Conservation (phyloP, 2,329 filamentous ascomycete genomes). For the Aspergillus sp. region DNA sequence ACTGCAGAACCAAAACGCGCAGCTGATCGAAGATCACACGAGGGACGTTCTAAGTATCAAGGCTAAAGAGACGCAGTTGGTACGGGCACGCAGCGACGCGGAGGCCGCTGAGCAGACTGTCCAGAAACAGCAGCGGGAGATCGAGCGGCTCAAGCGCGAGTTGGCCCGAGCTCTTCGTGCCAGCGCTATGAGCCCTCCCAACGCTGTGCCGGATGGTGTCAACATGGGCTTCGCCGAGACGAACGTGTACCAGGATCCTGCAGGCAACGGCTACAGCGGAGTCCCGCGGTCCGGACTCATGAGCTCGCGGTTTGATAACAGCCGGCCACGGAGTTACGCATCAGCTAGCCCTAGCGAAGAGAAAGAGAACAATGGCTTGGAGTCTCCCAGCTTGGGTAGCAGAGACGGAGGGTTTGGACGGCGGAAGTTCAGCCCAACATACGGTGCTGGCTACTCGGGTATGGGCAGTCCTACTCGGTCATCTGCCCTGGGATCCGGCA, state of each 20-base stretch:
- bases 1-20: constrained; percentile 93
- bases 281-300: constrained; percentile 33
- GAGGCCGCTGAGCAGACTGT: constrained; percentile 86
- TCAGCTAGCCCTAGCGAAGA: constrained; percentile 65
- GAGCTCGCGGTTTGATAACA: constrained; percentile 40
- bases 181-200: constrained; percentile 38
- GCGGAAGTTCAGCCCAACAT: constrained; percentile 46
- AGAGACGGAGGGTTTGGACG: constrained; percentile 34
- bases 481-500: constrained; percentile 33
- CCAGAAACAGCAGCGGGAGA: constrained; percentile 79
- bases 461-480: constrained; percentile 40
- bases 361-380: constrained; percentile 63
- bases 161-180: constrained; percentile 52
- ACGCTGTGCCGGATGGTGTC: constrained; percentile 52
- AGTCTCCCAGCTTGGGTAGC: constrained; percentile 33
- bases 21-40: constrained; percentile 95
- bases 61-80: constrained; percentile 95
- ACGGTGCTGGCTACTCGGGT: constrained; percentile 34
- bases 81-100: constrained; percentile 84
- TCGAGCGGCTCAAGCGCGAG: constrained; percentile 90
- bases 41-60: constrained; percentile 94
- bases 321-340: constrained; percentile 41
- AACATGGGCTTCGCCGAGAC: constrained; percentile 51
- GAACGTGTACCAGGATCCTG: constrained; percentile 39
- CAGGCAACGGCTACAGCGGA: constrained; percentile 27